Base-by-base conservation (phyloP, 352 stramenopile species). In the Phytophthora melonis region DNA sequence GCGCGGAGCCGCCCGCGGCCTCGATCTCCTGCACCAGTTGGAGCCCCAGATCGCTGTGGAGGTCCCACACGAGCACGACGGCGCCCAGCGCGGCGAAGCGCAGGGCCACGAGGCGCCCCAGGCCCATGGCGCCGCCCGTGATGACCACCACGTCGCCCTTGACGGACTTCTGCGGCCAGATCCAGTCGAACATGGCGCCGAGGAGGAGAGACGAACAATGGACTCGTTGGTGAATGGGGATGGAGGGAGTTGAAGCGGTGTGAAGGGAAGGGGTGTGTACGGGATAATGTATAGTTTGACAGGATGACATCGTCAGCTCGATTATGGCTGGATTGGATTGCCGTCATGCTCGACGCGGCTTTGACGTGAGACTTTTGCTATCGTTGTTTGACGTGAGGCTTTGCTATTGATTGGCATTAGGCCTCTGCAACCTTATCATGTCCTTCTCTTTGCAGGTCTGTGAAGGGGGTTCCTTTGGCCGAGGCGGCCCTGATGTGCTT, bases 121-220 rank as follows among this genome's bases (percentile, higher is more conserved):
- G 73, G 3, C 82, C 82, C 80, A 88, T 90, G 58, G 78, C 82
- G 23, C 82, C 82, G 21, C 82, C 82, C 5, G 82, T 88, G 72
- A 90, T 72, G 52, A 90, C 76, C 58, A 90, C 79, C 25, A 90
- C 76, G 21, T 88, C 58, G n/a, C 71, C 80, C 50, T 77, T 75
- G 39, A 89, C 82, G 21, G 80, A 78, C 34, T 89, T 89, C 47
- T 81, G 70, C 34, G 70, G 76, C 72, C 69, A 83, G 45, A 83
- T 74, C 78, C 78, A 84, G 27, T 63, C 50, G 25, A 84, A 73
- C 75, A 84, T 82, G 41, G 11, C 49, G 55, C 34, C 4, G 32
- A n/a, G 36, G 18, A 43, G 54, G 36, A 16, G 8, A 47, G 58
- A 57, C 58, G 45, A 49, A 50, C 25, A 54, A n/a, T 39, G 11